Evolutionary conservation across 2,329 filamentous ascomycete species (phyloP), one percentile per base, ranked within the genome.

Genomic region (Calonectria hongkongensis): DNA sequence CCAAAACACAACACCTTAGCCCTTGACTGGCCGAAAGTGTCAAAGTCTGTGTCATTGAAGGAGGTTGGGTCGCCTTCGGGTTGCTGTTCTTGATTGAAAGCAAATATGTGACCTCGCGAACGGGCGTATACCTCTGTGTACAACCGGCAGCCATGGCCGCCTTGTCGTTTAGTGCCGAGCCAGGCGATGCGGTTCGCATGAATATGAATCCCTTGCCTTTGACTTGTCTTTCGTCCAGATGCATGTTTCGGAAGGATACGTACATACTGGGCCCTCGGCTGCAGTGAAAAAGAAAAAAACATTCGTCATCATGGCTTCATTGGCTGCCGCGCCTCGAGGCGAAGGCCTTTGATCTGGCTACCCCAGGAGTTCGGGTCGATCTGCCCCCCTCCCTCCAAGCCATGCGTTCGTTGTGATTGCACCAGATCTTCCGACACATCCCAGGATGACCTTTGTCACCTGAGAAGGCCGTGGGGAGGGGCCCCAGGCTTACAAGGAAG

Each of bases 361-460:
- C 70, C 70, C 70, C 70, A 72, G 65, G 70, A 65, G 70, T 72
- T 72, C 70, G 70, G 65, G 70, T 72, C 65, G 70, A 68, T 72
- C 70, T 41, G n/a, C 33, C 54, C 54, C 21, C 54, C 21, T 28
- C 30, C 36, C 43, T 43, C 65, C 70, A 64, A 68, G 70, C 58
- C 65, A 72, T 64, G 58, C 41, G 70, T 72, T 72, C 70, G 70
- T 72, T 68, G 47, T 48, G 45, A 72, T 65, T 68, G 45, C 65
- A 60, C 70, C 65, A 68, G 65, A 58, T 72, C 48, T 58, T 54
- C 66, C 54, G n/a, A 27, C 43, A 62, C 33, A n/a, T 43, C n/a
- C 33, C 54, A 60, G 54, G 54, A 60, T 41, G 54, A 41, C 45
- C 56, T 64, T 50, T 43, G 45, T 72, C 70, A 68, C 47, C 70